phyloP scores from a whole-genome alignment of 2,329 filamentous ascomycete genomes.

The Fusarium annulatum region DNA sequence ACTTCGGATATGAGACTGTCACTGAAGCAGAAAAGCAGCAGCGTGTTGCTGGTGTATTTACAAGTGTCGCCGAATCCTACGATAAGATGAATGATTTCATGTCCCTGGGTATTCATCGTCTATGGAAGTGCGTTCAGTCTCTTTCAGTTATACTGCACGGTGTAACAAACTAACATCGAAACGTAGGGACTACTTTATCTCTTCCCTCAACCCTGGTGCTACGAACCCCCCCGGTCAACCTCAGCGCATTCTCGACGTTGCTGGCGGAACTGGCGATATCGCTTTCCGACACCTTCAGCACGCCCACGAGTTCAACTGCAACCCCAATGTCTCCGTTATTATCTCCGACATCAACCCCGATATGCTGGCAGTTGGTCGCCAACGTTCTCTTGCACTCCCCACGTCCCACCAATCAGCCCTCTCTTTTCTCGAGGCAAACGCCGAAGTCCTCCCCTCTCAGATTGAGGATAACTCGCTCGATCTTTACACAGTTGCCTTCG shows the following conservation, averaged over 20 bases:
- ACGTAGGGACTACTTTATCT: constrained; percentile 86
- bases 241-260: constrained; percentile 90
- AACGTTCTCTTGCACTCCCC: constrained; percentile 73
- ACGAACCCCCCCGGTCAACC: constrained; percentile 56
- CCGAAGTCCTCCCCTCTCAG: constrained; percentile 73
- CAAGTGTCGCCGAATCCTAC: constrained; percentile 92
- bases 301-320: constrained; percentile 79
- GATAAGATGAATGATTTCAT: constrained; percentile 99
- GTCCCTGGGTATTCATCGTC: constrained; percentile 94
- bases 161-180: constrained; percentile 19
- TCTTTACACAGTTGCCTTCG: constrained; percentile 97
- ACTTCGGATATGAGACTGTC: constrained; percentile 91
- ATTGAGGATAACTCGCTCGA: constrained; percentile 82
- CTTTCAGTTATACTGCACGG: no score
- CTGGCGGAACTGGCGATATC: constrained; percentile 96
- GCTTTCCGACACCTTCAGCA: constrained; percentile 96
- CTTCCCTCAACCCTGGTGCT: constrained; percentile 85
- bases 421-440: constrained; percentile 89
- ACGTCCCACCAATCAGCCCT: constrained; percentile 67
- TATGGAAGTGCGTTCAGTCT: constrained; percentile 77
- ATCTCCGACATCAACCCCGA: constrained; percentile 96
- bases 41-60: constrained; percentile 87
- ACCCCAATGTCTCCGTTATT: constrained; percentile 83
- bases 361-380: constrained; percentile 90
- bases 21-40: constrained; percentile 79